Evolutionary conservation across 2,329 filamentous ascomycete species (phyloP).

Genomic region (Moelleriella libera): DNA sequence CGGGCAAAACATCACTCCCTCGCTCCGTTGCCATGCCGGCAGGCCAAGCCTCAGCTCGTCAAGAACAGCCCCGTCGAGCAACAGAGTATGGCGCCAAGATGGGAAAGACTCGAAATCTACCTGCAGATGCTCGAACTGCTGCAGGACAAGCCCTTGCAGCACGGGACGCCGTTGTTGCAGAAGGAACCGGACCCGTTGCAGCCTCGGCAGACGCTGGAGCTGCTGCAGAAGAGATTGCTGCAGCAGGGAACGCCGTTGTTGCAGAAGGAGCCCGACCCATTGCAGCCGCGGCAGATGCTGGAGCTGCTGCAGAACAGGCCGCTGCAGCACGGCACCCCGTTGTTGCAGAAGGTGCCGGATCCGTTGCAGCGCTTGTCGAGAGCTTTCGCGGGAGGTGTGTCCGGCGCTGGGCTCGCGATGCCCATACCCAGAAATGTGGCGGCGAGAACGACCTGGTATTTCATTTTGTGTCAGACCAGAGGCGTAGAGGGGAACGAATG

Average conservation of each 20-base stretch:
- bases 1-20: too few relatives aligned
- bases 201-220: background rate
- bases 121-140: background rate
- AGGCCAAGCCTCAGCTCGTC: background rate
- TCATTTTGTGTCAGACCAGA: background rate
- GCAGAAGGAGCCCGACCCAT: conserved; percentile 3
- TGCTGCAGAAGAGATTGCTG: conserved; percentile 2
- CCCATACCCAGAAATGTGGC: background rate
- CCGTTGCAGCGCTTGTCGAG: conserved; percentile 3
- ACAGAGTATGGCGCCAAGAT: background rate
- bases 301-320: conserved; percentile 3
- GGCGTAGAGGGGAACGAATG: background rate
- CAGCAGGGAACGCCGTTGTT: conserved; percentile 5
- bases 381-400: background rate
- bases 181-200: conserved; percentile 2
- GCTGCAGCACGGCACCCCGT: conserved; percentile 5
- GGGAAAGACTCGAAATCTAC: background rate
- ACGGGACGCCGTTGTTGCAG: conserved; percentile 4
- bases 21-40: too few relatives aligned
- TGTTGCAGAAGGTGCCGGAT: conserved; percentile 5
- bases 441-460: background rate
- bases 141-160: conserved; percentile 3
- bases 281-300: conserved; percentile 1
- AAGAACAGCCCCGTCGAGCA: conserved; percentile 32
- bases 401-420: conserved; percentile 1